Conservation (phyloP, 805 yeast species). For the Metschnikowia shivogae region DNA sequence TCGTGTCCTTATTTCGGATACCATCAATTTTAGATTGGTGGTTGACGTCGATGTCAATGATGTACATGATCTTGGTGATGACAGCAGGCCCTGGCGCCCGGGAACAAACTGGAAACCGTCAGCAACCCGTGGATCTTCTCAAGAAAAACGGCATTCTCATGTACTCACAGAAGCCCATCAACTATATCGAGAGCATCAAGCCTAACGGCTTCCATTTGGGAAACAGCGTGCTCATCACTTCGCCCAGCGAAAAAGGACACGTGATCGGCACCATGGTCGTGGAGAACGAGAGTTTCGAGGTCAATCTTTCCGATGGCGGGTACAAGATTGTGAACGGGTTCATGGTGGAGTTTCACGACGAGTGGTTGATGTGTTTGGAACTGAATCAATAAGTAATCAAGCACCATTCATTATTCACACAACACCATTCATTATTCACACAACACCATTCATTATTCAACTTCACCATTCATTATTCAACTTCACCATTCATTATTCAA, state of each 20-base stretch:
- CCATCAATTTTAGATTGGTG: no score
- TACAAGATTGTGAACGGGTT: conserved; percentile 46
- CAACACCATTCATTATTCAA: no score
- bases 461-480: no score
- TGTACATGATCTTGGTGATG: no score
- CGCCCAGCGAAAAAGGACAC: conserved; percentile 36
- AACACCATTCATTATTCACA: no score
- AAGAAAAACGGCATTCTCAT: conserved; percentile 42
- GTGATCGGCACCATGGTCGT: conserved; percentile 47
- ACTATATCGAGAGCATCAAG: conserved; percentile 43
- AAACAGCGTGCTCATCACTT: conserved; percentile 45
- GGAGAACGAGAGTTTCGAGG: conserved; percentile 58
- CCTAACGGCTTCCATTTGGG: conserved; percentile 58
- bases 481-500: no score
- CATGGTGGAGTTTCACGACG: conserved; percentile 46
- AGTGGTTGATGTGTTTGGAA: conserved; percentile 45
- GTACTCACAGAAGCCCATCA: conserved; percentile 39
- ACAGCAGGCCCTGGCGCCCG: conserved; percentile 27
- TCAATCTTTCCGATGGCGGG: conserved; percentile 46
- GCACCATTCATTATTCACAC: no score
- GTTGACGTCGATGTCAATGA: no score
- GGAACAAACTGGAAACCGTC: conserved; percentile 35
- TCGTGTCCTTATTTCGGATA: no score
- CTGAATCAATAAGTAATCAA: no score
- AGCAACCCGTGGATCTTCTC: conserved; percentile 40